A percentile compares a stretch with the other conserved stretches of the same genome.
Conservation (phyloP, 2,329 filamentous ascomycete species). For the Bretziella fagacearum region DNA sequence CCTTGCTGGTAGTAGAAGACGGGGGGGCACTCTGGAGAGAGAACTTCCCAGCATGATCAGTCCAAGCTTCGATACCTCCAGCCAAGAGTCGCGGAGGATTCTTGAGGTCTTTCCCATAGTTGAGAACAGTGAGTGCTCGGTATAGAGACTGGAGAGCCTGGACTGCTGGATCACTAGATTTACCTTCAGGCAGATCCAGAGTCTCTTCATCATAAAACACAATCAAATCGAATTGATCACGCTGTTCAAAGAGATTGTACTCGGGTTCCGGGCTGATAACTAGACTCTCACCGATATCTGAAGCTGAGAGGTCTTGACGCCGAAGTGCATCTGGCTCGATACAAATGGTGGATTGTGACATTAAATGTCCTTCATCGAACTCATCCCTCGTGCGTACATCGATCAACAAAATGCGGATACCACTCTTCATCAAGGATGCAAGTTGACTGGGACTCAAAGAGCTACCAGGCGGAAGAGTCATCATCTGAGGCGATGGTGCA, state of each 20-base stretch:
- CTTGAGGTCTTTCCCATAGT: constrained; percentile 57
- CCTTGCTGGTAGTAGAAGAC: constrained; percentile 21
- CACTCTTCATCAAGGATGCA: constrained; percentile 44
- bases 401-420: constrained; percentile 57
- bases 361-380: constrained; percentile 81
- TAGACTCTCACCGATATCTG: constrained; percentile 48
- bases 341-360: constrained; percentile 68
- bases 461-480: constrained; percentile 37
- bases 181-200: constrained; percentile 28
- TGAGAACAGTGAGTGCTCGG: constrained; percentile 69
- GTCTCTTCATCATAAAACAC: constrained; percentile 76
- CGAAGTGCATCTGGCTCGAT: constrained; percentile 64
- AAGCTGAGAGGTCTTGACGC: constrained; percentile 47
- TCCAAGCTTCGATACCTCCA: constrained; percentile 77
- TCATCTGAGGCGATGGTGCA: constrained; percentile 1
- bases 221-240: constrained; percentile 66
- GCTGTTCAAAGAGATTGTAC: constrained; percentile 51
- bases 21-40: constrained; percentile 34
- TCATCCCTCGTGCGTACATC: constrained; percentile 67
- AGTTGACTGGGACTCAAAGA: constrained; percentile 53
- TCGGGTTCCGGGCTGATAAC: constrained; percentile 60
- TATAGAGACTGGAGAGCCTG: constrained; percentile 37
- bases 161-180: constrained; percentile 2
- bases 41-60: constrained; percentile 57
- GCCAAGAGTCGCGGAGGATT: constrained; percentile 58